phyloP scores from a whole-genome alignment of 2,329 filamentous ascomycete species.

The Trichoderma atroviride region DNA sequence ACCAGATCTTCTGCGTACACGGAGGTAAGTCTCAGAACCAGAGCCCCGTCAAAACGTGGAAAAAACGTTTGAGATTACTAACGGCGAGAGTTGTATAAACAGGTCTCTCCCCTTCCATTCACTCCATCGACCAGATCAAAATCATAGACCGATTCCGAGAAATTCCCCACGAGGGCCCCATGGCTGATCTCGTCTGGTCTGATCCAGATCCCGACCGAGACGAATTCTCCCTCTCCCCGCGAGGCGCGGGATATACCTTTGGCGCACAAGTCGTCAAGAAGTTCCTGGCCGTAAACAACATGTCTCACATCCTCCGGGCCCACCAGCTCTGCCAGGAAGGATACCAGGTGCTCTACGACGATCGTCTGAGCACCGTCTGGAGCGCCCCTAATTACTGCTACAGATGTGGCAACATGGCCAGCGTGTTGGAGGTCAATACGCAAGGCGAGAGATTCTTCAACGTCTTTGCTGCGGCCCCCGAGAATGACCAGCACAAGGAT shows the following conservation, averaged over 20 bases:
- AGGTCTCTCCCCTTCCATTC: constrained; percentile 86
- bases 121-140: constrained; percentile 99
- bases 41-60: background rate
- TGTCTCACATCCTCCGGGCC: constrained; percentile 97
- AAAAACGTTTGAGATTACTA: background rate
- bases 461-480: constrained; percentile 93
- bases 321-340: constrained; percentile 98
- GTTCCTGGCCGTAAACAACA: constrained; percentile 94
- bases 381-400: constrained; percentile 97
- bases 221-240: constrained; percentile 91
- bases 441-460: constrained; percentile 95
- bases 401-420: constrained; percentile 94
- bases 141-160: constrained; percentile 99
- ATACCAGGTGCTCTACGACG: constrained; percentile 95
- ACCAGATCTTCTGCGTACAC: constrained; percentile 98
- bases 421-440: constrained; percentile 93
- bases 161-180: constrained; percentile 96
- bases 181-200: constrained; percentile 99
- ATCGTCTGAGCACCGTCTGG: constrained; percentile 94
- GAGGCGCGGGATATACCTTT: constrained; percentile 96
- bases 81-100: background rate
- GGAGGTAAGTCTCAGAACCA: constrained; percentile 62
- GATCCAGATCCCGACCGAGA: constrained; percentile 97
- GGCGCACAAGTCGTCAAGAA: constrained; percentile 98
- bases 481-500: constrained; percentile 91